Evolutionary conservation across 768 basidiomycete genomes (phyloP), one percentile per base, ranked within the genome.

Genomic region (Lanmaoa rubissima): DNA sequence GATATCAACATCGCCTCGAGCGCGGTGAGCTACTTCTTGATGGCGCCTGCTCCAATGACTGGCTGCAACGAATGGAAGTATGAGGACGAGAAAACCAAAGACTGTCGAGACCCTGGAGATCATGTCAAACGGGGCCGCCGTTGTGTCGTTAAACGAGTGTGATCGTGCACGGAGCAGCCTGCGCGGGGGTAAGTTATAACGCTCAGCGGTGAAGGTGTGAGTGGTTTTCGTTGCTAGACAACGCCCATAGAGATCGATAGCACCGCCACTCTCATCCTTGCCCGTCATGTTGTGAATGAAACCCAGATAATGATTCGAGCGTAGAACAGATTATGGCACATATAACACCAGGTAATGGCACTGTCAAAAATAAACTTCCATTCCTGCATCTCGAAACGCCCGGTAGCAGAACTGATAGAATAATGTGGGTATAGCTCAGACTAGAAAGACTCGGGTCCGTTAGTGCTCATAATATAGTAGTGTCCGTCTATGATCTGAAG

Each of bases 21-120:
- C 75, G 24, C 82, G 81, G 46, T 73, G 76, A 16, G 81, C 80
- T 44, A 85, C 62, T 40, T 80, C 79, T 52, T 78, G 74, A 62
- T 83, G 80, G 52, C 75, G 80, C 42, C 60, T 65, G 53, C 49
- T 57, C 73, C 72, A 65, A 67, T 63, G 58, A 62, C 64, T 58
- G 68, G 74, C 63, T 55, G 69, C 51, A 68, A 70, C 61, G 53
- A 80, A 49, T 69, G 68, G 60, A 61, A 77, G 50, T 19, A 58
- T 19, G 74, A 69, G n/a, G 71, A 74, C 34, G 70, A 72, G 50
- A 69, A 73, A 55, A 72, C 67, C 32, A 66, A 68, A 49, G 74
- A 65, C 51, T 71, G 59, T 46, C 61, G 67, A 53, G 73, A 66
- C 31, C 54, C 58, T 62, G 60, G 47, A 9, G 24, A 47, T 16